Conservation (phyloP, 73 alveolate species). For the Tetrahymena malaccensis region DNA sequence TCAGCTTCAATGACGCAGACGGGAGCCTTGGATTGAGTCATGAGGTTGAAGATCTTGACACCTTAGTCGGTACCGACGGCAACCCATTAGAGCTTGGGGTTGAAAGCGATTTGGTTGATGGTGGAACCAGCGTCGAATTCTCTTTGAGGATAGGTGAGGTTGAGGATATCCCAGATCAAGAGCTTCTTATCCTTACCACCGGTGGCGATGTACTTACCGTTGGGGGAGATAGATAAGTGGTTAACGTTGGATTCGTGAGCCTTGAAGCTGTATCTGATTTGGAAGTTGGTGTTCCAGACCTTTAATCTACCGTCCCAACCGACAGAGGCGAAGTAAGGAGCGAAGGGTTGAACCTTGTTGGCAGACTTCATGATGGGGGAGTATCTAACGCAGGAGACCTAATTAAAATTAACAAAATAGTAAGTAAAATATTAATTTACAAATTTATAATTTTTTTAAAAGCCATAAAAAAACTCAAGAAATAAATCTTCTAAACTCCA, state of each 20-base stretch:
- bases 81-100: slow-evolving; percentile 75
- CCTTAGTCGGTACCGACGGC: slow-evolving; percentile 76
- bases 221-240: slow-evolving; percentile 63
- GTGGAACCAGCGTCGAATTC: slow-evolving; percentile 59
- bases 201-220: slow-evolving; percentile 73
- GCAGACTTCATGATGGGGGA: slow-evolving; percentile 63
- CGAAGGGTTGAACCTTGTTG: slow-evolving; percentile 23
- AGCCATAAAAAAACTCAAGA: not conserved
- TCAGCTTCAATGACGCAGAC: slow-evolving; percentile 36
- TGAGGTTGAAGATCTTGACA: slow-evolving; percentile 58
- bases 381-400: slow-evolving; percentile 71
- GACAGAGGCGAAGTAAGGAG: slow-evolving; percentile 59
- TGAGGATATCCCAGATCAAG: slow-evolving; percentile 84
- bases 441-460: no score
- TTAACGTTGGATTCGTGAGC: slow-evolving; percentile 69
- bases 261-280: slow-evolving; percentile 69
- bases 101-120: slow-evolving; percentile 73
- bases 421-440: not conserved
- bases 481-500: not conserved
- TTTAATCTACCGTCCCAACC: slow-evolving; percentile 82
- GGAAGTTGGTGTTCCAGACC: slow-evolving; percentile 74
- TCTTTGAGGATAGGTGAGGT: slow-evolving; percentile 32
- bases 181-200: slow-evolving; percentile 95
- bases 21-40: slow-evolving; percentile 44
- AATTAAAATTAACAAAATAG: slow-evolving; percentile 15